phyloP scores from a whole-genome alignment of 129 eudicot species.

The Smallanthus sonchifolius region DNA sequence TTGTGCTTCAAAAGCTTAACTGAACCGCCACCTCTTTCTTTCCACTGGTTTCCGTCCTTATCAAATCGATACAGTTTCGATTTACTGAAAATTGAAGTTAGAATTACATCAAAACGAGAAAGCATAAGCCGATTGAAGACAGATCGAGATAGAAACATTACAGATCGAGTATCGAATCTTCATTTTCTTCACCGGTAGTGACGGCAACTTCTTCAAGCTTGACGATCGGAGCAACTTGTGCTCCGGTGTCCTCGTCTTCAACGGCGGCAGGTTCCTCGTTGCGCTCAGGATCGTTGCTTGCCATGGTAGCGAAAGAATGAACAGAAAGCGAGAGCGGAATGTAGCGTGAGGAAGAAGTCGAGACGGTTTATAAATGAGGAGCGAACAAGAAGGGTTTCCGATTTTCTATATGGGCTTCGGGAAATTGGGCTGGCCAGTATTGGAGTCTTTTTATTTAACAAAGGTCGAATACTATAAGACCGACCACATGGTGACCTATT shows the following conservation, averaged over 20 bases:
- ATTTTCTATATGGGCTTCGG: too few relatives aligned
- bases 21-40: slow-evolving; percentile 62
- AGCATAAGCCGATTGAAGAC: background rate
- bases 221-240: slow-evolving; percentile 57
- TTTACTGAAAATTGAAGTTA: background rate
- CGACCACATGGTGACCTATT: too few relatives aligned
- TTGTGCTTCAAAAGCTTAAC: slow-evolving; percentile 61
- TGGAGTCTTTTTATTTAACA: too few relatives aligned
- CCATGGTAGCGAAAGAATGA: slow-evolving; percentile 27
- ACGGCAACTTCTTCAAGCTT: slow-evolving; percentile 59
- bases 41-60: slow-evolving; percentile 70
- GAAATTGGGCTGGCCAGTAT: too few relatives aligned
- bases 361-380: too few relatives aligned
- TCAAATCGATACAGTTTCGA: slow-evolving; percentile 46
- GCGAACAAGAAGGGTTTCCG: too few relatives aligned
- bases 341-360: too few relatives aligned
- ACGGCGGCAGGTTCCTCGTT: slow-evolving; percentile 31
- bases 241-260: slow-evolving; percentile 72
- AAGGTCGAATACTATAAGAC: too few relatives aligned
- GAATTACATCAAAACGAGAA: background rate
- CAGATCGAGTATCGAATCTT: slow-evolving; percentile 59
- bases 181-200: slow-evolving; percentile 65
- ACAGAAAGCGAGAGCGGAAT: background rate
- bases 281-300: slow-evolving; percentile 52
- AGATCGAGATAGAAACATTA: slow-evolving; percentile 6